phyloP scores from a whole-genome alignment of 106 monocot genomes.

The Dactylorhiza incarnata region DNA sequence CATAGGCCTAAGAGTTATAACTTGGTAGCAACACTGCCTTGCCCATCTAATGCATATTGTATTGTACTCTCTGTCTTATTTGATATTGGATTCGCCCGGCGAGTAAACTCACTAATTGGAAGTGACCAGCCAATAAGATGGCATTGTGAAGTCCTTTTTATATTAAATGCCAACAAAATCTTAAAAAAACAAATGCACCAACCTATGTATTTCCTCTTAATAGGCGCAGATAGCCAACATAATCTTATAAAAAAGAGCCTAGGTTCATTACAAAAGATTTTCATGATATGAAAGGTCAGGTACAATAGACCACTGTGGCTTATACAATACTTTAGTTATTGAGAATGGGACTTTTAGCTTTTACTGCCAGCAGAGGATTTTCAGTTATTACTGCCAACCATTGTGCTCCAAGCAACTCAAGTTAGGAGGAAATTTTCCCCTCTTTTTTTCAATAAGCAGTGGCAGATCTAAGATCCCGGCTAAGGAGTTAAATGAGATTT shows the following conservation, averaged over 20 bases:
- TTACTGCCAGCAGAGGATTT: not conserved
- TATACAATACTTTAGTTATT: too few relatives aligned
- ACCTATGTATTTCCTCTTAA: not conserved
- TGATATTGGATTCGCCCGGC: not conserved
- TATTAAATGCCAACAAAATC: not conserved
- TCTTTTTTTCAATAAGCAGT: too few relatives aligned
- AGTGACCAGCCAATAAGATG: not conserved
- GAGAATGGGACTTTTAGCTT: not conserved
- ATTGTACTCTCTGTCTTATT: not conserved
- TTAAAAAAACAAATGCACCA: not conserved
- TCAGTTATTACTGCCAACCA: not conserved
- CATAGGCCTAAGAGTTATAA: not conserved
- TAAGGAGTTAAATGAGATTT: too few relatives aligned
- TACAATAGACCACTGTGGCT: too few relatives aligned
- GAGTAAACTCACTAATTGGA: not conserved
- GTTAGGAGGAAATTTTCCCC: not conserved
- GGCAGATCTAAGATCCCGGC: too few relatives aligned
- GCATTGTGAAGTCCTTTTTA: not conserved
- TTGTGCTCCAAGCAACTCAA: not conserved
- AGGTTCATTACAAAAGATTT: not conserved
- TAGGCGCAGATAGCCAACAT: not conserved
- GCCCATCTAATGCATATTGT: not conserved
- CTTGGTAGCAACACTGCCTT: not conserved
- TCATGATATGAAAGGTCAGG: not conserved
- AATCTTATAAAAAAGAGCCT: not conserved